Evolutionary conservation across 805 yeast genomes (phyloP), one percentile per base, ranked within the genome.

Genomic region (Pichia deserticola): DNA sequence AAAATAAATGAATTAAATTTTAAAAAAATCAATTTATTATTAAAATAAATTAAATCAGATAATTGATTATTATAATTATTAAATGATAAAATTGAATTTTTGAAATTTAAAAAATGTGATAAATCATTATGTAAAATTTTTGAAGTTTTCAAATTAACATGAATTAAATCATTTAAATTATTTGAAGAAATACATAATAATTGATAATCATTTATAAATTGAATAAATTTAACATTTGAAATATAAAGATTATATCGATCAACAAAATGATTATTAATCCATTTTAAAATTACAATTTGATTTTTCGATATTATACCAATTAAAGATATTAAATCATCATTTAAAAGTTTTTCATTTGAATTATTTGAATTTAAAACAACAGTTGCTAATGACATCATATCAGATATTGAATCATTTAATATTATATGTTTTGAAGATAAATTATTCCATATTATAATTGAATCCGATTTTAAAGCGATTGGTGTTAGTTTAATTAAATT

Each of bases 361-460:
- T 11, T 40, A 9, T 27, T 13, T 20, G 40, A 38, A 5, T 49
- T 40, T n/a, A 33, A 11, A 8, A 33, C 55, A 32, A 60, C 58
- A 1, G 67, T 63, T 12, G 68, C 68, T 39, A 66, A 48, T 2
- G 69, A 65, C 15, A 66, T 60, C 12, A 66, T 55, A 45, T 66
- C 70, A 29, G 58, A 56, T 40, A 57, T 62, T 13, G 53, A 48
- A 5, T 47, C 48, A 20, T 28, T 44, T 9, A 36, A n/a, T 5
- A 15, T 34, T 3, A 27, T 29, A 37, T 48, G 47, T 6, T 9
- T 25, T 3, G 43, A 34, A 7, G 45, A 29, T 13, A 48, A n/a
- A 25, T 48, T 48, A 39, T 48, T 43, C 51, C 51, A 48, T 10
- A 15, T 48, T 13, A 11, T 5, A 11, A 48, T n/a, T 10, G 6